Evolutionary conservation across 2,329 filamentous ascomycete species (phyloP), one percentile per base, ranked within the genome.

Genomic region (Penicillium hesseltinei): DNA sequence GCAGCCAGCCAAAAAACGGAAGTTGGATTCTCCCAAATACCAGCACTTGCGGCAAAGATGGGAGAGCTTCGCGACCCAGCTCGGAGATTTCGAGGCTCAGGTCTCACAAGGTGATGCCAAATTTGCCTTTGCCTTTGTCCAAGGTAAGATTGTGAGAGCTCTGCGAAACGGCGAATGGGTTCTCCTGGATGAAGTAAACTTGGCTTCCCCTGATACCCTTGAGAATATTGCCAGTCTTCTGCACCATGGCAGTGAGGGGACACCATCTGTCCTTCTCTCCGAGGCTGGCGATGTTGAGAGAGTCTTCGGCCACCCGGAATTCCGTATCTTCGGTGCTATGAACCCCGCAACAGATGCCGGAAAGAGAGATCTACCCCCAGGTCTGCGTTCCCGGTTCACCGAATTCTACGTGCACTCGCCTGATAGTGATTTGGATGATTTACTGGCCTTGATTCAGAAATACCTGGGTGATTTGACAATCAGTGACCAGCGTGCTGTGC

Each of bases 321-420:
- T 99, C 73, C 87, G 94, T 39, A 90, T 99, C 15, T 99, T 99
- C 70, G 95, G 91, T 51, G 94, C 95, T 29, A 99, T 99, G 94
- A 99, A 99, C 69, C 94, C 94, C 31, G 94, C 94, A 5, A 99
- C 94, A 3, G 94, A 99, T 77, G 87, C 97, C 55, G 94, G 95
- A 59, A 99, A 99, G 77, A 88, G 93, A 55, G 94, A 99, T 73
- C 79, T 99, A 17, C 92, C 93, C 0, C 86, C 90, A 54, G 92
- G 93, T 1, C 85, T 97, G 43, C 84, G 93, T 54, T 96, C 92
- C 9, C 85, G 92, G 48, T 99, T 99, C 70, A 97, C 94, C 0
- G 94, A 99, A 73, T 81, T 99, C 23, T 99, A 96, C 71, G 92
- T 99, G 25, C 86, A 91, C 54, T 94, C 91, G 64, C 93, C 94